phyloP scores from a whole-genome alignment of 2,329 filamentous ascomycete species.

The Boeremia exigua region DNA sequence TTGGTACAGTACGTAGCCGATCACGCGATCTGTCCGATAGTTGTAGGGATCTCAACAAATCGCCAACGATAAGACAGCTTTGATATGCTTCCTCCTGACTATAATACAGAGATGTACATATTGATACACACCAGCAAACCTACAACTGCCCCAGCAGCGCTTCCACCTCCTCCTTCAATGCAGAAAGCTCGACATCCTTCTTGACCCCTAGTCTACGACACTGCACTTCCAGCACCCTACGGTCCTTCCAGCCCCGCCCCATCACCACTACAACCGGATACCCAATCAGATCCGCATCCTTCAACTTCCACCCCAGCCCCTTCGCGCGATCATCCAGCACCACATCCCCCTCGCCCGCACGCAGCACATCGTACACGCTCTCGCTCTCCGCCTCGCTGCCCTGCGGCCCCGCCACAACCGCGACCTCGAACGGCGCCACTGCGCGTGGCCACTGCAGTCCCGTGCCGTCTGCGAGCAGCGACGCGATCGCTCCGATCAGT shows the following conservation, averaged over 20 bases:
- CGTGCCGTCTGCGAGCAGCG: conserved; percentile 71
- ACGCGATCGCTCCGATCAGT: conserved; percentile 84
- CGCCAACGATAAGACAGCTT: no score
- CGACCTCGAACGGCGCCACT: conserved; percentile 83
- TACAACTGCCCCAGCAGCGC: conserved; percentile 30
- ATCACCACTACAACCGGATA: conserved; percentile 85
- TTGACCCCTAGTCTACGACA: conserved; percentile 72
- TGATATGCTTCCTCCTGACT: no score
- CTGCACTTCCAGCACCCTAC: conserved; percentile 72
- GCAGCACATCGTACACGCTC: conserved; percentile 69
- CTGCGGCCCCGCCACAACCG: conserved; percentile 64
- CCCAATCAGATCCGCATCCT: conserved; percentile 86
- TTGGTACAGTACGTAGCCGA: background rate
- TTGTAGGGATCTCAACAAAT: no score
- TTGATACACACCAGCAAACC: background rate
- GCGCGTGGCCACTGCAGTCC: conserved; percentile 84
- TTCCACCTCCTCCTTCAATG: conserved; percentile 54
- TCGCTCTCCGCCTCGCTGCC: conserved; percentile 57
- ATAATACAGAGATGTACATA: no score
- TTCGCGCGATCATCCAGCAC: conserved; percentile 55
- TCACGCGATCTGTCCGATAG: no score
- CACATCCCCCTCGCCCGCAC: conserved; percentile 21
- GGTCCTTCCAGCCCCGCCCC: conserved; percentile 56
- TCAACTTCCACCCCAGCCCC: conserved; percentile 81
- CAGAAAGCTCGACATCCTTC: conserved; percentile 61